Evolutionary conservation across 257 asterid species (phyloP).

Genomic region (Solanum sejunctum): DNA sequence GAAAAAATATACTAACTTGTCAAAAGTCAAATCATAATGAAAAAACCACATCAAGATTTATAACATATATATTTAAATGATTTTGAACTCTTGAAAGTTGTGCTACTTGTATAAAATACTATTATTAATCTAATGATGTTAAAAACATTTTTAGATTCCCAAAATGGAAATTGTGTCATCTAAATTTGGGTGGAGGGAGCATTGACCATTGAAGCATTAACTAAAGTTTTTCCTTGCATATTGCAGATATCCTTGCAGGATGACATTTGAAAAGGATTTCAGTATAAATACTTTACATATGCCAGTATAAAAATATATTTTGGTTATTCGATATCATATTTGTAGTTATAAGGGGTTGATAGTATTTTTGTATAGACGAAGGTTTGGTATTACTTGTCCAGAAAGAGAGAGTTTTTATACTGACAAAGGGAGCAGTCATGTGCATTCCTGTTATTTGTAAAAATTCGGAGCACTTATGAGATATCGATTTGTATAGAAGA

Average conservation of each 20-base stretch:
- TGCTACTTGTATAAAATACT: background rate
- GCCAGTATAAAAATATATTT: background rate
- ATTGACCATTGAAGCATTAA: background rate
- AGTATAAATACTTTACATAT: background rate
- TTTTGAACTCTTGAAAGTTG: background rate
- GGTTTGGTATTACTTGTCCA: background rate
- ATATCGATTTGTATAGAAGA: background rate
- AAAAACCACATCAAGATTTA: background rate
- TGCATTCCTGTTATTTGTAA: background rate
- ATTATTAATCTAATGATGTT: background rate
- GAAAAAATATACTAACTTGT: background rate
- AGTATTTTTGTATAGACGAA: background rate
- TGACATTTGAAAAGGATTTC: background rate
- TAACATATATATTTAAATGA: background rate
- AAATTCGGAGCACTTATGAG: background rate
- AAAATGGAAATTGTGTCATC: background rate
- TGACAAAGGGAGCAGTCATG: background rate
- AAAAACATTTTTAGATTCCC: background rate
- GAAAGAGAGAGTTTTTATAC: background rate
- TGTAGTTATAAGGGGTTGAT: background rate
- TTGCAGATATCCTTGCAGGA: background rate
- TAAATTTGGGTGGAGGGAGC: background rate
- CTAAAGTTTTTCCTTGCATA: background rate
- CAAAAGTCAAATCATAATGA: background rate
- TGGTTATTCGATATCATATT: background rate